A percentile compares a stretch with the other conserved stretches of the same genome.
Evolutionary conservation across 1,284 basidiomycete genomes (phyloP).

Genomic region (Sporisorium scitamineum): DNA sequence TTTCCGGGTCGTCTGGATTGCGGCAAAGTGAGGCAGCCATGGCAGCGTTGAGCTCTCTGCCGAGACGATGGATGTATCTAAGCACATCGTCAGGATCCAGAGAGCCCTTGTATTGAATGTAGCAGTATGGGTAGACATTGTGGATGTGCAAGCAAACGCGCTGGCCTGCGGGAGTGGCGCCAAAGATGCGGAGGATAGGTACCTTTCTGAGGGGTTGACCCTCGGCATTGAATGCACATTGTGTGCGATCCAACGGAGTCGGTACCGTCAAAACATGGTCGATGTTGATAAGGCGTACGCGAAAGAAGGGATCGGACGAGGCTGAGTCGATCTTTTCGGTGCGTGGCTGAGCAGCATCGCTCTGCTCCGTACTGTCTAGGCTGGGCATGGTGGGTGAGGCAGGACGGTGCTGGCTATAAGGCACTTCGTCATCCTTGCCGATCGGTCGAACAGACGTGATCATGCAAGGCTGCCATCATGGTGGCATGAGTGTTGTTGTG

Average conservation of each 20-base stretch:
- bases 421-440: neutral
- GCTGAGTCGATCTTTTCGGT: slow-evolving; percentile 24
- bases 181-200: slow-evolving; percentile 88
- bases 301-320: slow-evolving; percentile 54
- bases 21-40: slow-evolving; percentile 57
- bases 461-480: neutral
- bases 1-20: slow-evolving; percentile 37
- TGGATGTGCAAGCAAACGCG: slow-evolving; percentile 90
- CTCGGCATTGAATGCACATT: slow-evolving; percentile 73
- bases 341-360: slow-evolving; percentile 11
- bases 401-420: neutral
- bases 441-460: neutral
- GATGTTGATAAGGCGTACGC: slow-evolving; percentile 61
- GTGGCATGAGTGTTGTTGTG: neutral
- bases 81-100: slow-evolving; percentile 74
- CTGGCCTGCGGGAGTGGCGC: slow-evolving; percentile 80
- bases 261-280: slow-evolving; percentile 58
- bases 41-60: slow-evolving; percentile 76
- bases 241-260: slow-evolving; percentile 48
- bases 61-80: slow-evolving; percentile 77
- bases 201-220: slow-evolving; percentile 73
- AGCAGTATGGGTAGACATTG: slow-evolving; percentile 75
- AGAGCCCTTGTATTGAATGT: slow-evolving; percentile 71
- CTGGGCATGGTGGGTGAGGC: slow-evolving; percentile 9
- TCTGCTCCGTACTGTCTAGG: neutral